Evolutionary conservation across 805 yeast species (phyloP), one percentile per base, ranked within the genome.

Genomic region (Candida andamanensis): DNA sequence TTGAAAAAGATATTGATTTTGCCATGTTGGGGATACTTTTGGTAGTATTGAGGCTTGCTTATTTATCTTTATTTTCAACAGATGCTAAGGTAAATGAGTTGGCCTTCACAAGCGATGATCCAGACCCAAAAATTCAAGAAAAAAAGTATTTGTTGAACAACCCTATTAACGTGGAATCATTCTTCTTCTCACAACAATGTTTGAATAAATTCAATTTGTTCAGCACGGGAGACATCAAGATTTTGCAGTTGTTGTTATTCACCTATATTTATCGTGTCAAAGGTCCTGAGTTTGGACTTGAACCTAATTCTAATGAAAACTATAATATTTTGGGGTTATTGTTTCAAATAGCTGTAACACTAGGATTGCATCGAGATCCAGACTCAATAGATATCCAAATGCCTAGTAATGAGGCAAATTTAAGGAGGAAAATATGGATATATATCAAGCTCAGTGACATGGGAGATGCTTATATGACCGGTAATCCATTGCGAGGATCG

Each of bases 351-450:
- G 8, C 10, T 19, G 11, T 19, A 8, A 11, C 22, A 19, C 22
- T 19, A 8, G 22, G 22, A 8, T 19, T 19, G 11, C 8, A 19
- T 19, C 22, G 22, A 8, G 22, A 19, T 8, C 22, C 22, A 19
- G 11, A 8, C 11, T 11, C 10, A 8, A 8, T 8, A 19, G 11
- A 19, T 19, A 19, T 19, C 11, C 10, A 19, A 8, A 8, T 19
- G 11, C 22, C 10, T 12, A n/a, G 14, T 14, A 23, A 14, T 14
- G 7, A 8, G 7, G 17, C 8, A 8, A 49, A 60, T 33, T 38
- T 63, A 17, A 40, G 53, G 26, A 42, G 69, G 30, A 63, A 63
- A 33, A 51, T 60, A 13, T 63, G 69, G 69, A 10, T 50, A 42
- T 25, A 50, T n/a, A n/a, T n/a, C n/a, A n/a, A n/a, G n/a, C n/a